A percentile compares a stretch with the other conserved stretches of the same genome.
Conservation (phyloP, 148 eudicot genomes). For the Rhododendron henanense region DNA sequence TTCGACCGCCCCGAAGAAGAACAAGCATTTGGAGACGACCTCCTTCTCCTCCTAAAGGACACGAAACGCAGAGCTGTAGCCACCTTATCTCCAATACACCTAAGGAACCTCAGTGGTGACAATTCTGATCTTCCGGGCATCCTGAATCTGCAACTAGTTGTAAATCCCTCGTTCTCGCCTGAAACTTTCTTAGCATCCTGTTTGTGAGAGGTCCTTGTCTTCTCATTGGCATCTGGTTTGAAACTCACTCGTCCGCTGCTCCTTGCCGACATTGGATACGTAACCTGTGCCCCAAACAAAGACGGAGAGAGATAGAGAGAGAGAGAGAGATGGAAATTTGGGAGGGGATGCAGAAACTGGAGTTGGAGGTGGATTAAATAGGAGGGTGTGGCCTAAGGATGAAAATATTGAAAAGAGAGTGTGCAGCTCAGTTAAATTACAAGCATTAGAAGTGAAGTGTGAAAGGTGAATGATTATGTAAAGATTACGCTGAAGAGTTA, state of each 20-base stretch:
- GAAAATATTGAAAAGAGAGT: neutral
- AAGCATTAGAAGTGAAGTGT: neutral
- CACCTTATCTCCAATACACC: neutral
- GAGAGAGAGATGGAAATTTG: neutral
- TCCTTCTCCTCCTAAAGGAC: slow-evolving; percentile 6
- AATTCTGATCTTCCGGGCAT: neutral
- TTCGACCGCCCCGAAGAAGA: slow-evolving; percentile 19
- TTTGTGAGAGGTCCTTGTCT: neutral
- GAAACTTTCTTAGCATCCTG: neutral
- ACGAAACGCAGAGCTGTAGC: neutral
- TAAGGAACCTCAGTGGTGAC: slow-evolving; percentile 2
- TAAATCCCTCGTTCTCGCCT: neutral
- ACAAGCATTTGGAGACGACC: slow-evolving; percentile 14
- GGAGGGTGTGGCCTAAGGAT: neutral
- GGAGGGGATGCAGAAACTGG: neutral
- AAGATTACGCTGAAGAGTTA: neutral
- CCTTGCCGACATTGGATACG: neutral
- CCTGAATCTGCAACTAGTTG: neutral
- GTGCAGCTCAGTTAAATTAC: neutral
- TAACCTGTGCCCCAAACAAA: neutral
- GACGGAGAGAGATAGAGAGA: neutral
- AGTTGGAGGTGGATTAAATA: neutral
- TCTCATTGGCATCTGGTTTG: neutral
- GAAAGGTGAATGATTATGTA: neutral
- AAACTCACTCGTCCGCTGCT: neutral